Conservation (phyloP, 768 basidiomycete species). For the Lactifluus subvellereus region DNA sequence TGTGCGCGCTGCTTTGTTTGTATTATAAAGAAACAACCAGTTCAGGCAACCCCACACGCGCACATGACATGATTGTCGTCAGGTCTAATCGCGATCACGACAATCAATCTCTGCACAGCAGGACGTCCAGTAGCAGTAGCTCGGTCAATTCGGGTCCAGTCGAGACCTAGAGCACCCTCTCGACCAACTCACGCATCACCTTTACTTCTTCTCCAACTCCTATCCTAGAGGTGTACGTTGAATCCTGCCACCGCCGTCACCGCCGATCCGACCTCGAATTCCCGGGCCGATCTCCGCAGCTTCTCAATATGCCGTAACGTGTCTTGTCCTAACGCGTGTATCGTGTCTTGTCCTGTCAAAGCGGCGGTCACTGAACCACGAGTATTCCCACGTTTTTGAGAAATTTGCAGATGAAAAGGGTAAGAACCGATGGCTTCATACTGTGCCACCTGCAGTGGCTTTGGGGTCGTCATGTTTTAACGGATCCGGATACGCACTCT, state of each 20-base stretch:
- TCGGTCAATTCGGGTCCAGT: constrained; percentile 43
- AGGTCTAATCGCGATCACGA: constrained; percentile 24
- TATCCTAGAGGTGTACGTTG: constrained; percentile 23
- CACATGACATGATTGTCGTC: no score
- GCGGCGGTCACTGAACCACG: constrained; percentile 50
- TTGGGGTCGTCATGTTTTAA: constrained; percentile 83
- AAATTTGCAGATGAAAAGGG: background rate
- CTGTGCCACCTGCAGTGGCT: constrained; percentile 30
- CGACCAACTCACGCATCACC: constrained; percentile 54
- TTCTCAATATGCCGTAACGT: constrained; percentile 59
- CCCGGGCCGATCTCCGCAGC: constrained; percentile 58
- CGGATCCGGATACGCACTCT: constrained; percentile 75
- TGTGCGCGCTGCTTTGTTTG: no score
- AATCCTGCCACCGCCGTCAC: background rate
- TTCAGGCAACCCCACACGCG: no score
- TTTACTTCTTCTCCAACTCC: constrained; percentile 43
- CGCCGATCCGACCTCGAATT: constrained; percentile 35
- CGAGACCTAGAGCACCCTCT: constrained; percentile 60
- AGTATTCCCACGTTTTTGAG: no score
- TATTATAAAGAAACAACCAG: no score
- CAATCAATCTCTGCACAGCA: constrained; percentile 50
- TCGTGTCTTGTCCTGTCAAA: constrained; percentile 37
- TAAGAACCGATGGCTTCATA: constrained; percentile 73
- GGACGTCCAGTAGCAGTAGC: no score
- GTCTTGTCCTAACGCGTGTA: constrained; percentile 33